phyloP scores from a whole-genome alignment of 2,329 filamentous ascomycete species.

The Parastagonospora nodorum region DNA sequence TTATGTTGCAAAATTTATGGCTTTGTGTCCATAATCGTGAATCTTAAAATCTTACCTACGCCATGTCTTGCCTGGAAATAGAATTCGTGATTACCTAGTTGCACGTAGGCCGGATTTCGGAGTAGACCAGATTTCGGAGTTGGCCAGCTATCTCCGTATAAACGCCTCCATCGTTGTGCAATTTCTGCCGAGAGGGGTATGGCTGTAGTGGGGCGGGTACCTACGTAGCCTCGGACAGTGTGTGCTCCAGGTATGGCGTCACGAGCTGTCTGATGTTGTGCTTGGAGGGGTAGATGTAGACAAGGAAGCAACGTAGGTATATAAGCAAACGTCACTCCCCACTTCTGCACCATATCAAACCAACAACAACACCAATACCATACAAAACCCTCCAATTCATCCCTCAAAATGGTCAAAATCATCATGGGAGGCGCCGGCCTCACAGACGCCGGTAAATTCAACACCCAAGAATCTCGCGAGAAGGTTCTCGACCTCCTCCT shows the following conservation, averaged over 20 bases:
- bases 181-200: no score
- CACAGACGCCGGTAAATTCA: slow-evolving; percentile 19
- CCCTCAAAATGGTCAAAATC: slow-evolving; percentile 37
- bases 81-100: no score
- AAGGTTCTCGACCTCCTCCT: slow-evolving; percentile 39
- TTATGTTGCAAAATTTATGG: no score
- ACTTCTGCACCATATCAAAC: background rate
- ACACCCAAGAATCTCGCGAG: slow-evolving; percentile 11
- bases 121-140: no score
- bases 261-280: background rate
- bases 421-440: slow-evolving; percentile 44
- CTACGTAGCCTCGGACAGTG: background rate
- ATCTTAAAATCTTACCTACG: no score
- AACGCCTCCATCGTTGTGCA: no score
- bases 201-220: no score
- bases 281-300: background rate
- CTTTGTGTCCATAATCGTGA: no score
- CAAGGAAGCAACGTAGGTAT: background rate
- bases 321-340: background rate
- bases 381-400: background rate
- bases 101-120: no score
- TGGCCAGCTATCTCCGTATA: no score
- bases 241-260: background rate
- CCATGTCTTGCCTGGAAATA: no score
- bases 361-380: background rate